phyloP scores from a whole-genome alignment of 2,329 filamentous ascomycete species.

The Fusarium sp. region DNA sequence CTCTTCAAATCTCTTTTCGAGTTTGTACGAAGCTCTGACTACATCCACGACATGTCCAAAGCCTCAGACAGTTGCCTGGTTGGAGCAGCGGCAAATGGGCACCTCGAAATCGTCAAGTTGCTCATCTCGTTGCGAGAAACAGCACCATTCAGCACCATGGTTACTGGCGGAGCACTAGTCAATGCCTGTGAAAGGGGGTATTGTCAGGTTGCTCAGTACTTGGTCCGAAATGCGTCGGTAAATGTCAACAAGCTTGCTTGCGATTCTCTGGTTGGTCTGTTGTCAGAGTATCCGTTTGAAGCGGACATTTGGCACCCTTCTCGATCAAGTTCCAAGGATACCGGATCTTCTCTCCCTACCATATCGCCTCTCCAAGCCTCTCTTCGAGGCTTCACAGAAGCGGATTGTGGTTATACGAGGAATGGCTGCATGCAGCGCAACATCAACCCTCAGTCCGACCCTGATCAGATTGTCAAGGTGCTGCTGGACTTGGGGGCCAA shows the following conservation, averaged over 20 bases:
- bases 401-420: not conserved
- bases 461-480: not conserved
- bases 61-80: not conserved
- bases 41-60: not conserved
- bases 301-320: not conserved
- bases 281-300: not conserved
- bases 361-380: not conserved
- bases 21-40: not conserved
- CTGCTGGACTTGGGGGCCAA: constrained; percentile 5
- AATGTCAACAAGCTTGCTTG: not conserved
- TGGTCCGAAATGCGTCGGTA: not conserved
- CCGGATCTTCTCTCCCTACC: not conserved
- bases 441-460: not conserved
- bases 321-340: not conserved
- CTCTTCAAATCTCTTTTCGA: not conserved
- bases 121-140: not conserved
- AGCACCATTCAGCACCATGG: not conserved
- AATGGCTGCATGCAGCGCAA: not conserved
- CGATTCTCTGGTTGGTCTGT: not conserved
- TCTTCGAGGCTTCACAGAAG: not conserved
- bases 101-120: not conserved
- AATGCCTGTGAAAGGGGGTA: not conserved
- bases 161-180: not conserved
- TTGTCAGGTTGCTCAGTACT: not conserved
- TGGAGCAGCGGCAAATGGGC: not conserved